A percentile compares a stretch with the other conserved stretches of the same genome.
phyloP scores from a whole-genome alignment of 192 early-diverging fungal genomes.

The Ambispora gerdemannii region DNA sequence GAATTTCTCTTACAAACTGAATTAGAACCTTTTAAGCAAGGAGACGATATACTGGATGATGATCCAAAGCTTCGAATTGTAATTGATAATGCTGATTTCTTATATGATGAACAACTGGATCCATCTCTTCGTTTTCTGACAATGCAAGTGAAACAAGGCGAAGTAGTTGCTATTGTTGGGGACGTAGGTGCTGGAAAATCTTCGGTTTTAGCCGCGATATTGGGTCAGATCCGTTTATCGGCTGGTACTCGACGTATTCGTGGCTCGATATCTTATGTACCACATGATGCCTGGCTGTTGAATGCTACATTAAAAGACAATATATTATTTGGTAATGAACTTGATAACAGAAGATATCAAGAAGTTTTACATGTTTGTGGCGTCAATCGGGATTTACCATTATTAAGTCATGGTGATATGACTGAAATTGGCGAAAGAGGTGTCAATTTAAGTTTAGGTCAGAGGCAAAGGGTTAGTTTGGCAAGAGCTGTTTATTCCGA shows the following conservation, averaged over 20 bases:
- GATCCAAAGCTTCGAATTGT: constrained; percentile 42
- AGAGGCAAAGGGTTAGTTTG: constrained; percentile 62
- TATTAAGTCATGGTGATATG: constrained; percentile 59
- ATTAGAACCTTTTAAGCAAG: constrained; percentile 47
- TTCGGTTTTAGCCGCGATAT: constrained; percentile 62
- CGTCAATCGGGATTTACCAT: constrained; percentile 59
- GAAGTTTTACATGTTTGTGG: constrained; percentile 61
- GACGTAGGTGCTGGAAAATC: constrained; percentile 66
- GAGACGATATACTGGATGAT: constrained; percentile 30
- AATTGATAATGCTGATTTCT: constrained; percentile 55
- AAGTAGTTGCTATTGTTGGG: constrained; percentile 66
- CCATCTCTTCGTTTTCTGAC: constrained; percentile 46
- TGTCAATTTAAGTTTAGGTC: constrained; percentile 72
- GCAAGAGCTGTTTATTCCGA: constrained; percentile 64
- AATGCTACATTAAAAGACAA: constrained; percentile 75
- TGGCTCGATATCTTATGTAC: constrained; percentile 59
- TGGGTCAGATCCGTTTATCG: constrained; percentile 61
- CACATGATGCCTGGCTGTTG: constrained; percentile 69
- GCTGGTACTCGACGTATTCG: constrained; percentile 49
- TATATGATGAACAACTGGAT: constrained; percentile 48
- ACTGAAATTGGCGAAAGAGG: constrained; percentile 71
- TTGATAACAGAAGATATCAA: constrained; percentile 55
- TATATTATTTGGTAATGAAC: constrained; percentile 70
- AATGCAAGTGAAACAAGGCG: constrained; percentile 48
- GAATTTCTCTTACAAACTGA: constrained; percentile 60